These are phyloP conservation scores for Senna tora DNA, from an alignment of 306 rosid genomes.

Conservation along the genomic window DNA sequence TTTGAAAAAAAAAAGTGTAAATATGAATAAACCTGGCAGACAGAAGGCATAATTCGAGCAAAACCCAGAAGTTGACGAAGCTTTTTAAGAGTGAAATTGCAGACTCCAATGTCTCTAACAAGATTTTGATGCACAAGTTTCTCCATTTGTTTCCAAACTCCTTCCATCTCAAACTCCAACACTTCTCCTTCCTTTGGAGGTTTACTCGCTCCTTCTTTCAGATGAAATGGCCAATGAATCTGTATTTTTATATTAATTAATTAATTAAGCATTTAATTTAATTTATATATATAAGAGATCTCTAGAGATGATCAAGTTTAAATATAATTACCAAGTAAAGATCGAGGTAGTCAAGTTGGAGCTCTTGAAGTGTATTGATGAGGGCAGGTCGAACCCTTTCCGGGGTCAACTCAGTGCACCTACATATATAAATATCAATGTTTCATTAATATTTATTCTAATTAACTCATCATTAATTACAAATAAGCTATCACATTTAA, in stretches of 20 bases:
- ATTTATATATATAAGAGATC: not conserved
- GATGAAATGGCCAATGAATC: slow-evolving; percentile 60
- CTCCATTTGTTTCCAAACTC: slow-evolving; percentile 70
- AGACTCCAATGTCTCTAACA: slow-evolving; percentile 57
- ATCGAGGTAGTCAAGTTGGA: slow-evolving; percentile 67
- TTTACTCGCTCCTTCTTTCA: slow-evolving; percentile 53
- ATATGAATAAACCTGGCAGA: slow-evolving; percentile 47
- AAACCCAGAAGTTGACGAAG: slow-evolving; percentile 43
- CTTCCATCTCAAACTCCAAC: slow-evolving; percentile 56
- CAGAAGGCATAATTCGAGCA: slow-evolving; percentile 53
- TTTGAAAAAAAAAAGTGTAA: not conserved
- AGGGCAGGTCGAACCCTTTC: slow-evolving; percentile 66
- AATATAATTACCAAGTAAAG: slow-evolving; percentile 57
- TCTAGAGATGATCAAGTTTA: too few species aligned
- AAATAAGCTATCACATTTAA: too few species aligned
- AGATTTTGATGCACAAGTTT: slow-evolving; percentile 57
- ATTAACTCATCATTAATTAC: too few species aligned
- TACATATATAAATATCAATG: too few species aligned
- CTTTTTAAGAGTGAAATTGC: slow-evolving; percentile 56
- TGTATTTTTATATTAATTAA: slow-evolving; percentile 9
- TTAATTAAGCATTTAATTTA: too few species aligned
- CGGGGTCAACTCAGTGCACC: slow-evolving; percentile 70
- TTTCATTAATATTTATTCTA: too few species aligned
- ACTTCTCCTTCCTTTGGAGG: slow-evolving; percentile 59
- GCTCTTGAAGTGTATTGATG: slow-evolving; percentile 59